Evolutionary conservation across 2,329 filamentous ascomycete species (phyloP), one percentile per base, ranked within the genome.

Genomic region (Alternaria dauci): DNA sequence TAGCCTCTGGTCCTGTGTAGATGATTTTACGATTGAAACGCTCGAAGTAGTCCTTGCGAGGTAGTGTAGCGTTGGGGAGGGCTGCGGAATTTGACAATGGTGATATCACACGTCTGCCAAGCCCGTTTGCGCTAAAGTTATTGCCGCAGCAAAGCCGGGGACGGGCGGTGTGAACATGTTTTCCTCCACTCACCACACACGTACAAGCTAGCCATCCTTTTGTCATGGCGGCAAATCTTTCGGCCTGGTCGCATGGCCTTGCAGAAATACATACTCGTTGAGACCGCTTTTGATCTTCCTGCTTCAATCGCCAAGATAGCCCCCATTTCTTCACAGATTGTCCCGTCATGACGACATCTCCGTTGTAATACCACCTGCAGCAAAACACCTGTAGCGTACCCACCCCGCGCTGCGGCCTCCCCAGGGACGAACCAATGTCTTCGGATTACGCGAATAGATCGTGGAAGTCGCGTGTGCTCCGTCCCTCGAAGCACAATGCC

Each of bases 351-450:
- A 62, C 61, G 59, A 51, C 58, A 55, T 56, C 14, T 42, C 52
- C 46, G 34, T 61, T 52, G 67, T 62, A 58, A 68, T 67, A 63
- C 58, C 66, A 12, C 67, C 65, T 30, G 14, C 30, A 41, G 58
- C 66, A 53, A 53, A 67, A 73, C 36, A 62, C 67, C 16, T 58
- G 68, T 47, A 68, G 64, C 16, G 58, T 61, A 16, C 68, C 67
- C 1, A 69, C 62, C 26, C 53, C 71, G 50, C 62, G 55, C 52
- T 64, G 71, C 44, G 62, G 66, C 52, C 56, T 66, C 26, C 57
- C 68, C 14, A 69, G 68, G 43, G 66, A 56, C 34, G 46, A 60
- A 11, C 61, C 64, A n/a, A 43, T 63, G 28, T 66, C 70, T 5
- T 61, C 32, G 20, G 23, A 50, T n/a, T 38, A 50, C 20, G 46